Base-by-base conservation (phyloP, 768 basidiomycete species). In the Postia placenta region DNA sequence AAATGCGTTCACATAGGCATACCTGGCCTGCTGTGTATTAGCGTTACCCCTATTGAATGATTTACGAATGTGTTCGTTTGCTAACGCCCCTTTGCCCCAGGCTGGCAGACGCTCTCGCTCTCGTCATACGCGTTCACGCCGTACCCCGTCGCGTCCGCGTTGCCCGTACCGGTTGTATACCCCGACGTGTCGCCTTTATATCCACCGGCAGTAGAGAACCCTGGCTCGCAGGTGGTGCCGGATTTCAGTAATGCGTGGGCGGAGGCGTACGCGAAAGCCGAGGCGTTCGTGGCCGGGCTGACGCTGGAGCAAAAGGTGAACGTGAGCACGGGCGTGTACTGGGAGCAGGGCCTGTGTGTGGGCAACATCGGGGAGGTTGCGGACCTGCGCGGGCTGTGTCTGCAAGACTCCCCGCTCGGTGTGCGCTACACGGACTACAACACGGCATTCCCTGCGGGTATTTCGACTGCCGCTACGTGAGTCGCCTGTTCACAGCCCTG, bases 381-480 rank as follows among this genome's bases (percentile, higher is more conserved):
- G 11, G 49, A 65, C 37, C 88, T 77, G 65, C 83, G 83, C 0
- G 85, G 87, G 22, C 67, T 88, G 15, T 89, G 87, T 63, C 74
- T 37, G 27, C 47, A 82, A 74, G 83, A 87, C 54, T 81, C 83
- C 19, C 88, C 88, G 2, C 72, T 89, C 0, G 92, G 92, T 2
- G 80, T 94, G 17, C 85, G 92, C 40, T 70, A 74, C 55, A 78
- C 80, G 0, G 85, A 93, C 61, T 80, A 76, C 27, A 80, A 81
- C 5, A 85, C 85, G 2, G 79, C 79, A 0, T 94, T 92, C 69
- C 92, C 94, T 0, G 75, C 92, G n/a, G 87, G 81, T 0, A 72
- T 96, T 56, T 92, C 87, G 47, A 73, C 81, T 0, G 94, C 90
- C 4, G 74, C 90, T 5, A 89, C 93, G 74, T 92, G 64, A 57